phyloP scores from a whole-genome alignment of 164 flowering plant genomes.

The Aristolochia californica region DNA sequence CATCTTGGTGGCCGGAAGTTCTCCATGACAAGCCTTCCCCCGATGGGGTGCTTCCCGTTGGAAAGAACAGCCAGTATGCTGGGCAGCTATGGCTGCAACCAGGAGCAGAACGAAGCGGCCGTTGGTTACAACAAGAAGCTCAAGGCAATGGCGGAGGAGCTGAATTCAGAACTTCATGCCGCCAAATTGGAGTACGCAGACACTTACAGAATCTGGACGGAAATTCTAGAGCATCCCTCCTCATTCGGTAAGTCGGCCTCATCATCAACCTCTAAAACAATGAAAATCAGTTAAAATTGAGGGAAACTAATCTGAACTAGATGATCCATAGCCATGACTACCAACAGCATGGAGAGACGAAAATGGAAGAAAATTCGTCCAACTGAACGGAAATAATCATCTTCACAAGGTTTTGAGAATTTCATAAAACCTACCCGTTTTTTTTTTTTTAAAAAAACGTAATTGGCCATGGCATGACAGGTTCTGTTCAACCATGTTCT shows the following conservation, averaged over 20 bases:
- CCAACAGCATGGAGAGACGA: no score
- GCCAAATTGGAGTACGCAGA: constrained; percentile 7
- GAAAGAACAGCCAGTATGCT: constrained; percentile 12
- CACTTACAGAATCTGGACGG: constrained; percentile 4
- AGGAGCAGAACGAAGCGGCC: constrained; percentile 15
- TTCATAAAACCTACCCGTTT: no score
- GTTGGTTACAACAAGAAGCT: constrained; percentile 13
- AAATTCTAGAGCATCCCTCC: constrained; percentile 10
- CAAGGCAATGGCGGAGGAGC: constrained; percentile 1
- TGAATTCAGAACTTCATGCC: constrained; percentile 6
- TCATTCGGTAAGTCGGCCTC: constrained; percentile 17
- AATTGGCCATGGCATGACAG: no score
- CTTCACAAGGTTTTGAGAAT: no score
- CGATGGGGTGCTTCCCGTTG: constrained; percentile 67
- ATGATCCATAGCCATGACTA: no score
- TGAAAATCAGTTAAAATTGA: no score
- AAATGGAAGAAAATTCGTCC: no score
- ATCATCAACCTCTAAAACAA: no score
- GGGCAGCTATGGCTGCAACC: constrained; percentile 5
- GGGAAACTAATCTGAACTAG: no score
- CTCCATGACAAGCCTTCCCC: constrained; percentile 39
- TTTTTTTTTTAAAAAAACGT: no score
- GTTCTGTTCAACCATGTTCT: no score
- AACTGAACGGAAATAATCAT: no score
- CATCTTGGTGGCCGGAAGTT: constrained; percentile 36